Percentiles rank a stretch among this genome's conserved stretches.
Evolutionary conservation across 306 rosid species (phyloP).

Genomic region (Rosa lucieae): DNA sequence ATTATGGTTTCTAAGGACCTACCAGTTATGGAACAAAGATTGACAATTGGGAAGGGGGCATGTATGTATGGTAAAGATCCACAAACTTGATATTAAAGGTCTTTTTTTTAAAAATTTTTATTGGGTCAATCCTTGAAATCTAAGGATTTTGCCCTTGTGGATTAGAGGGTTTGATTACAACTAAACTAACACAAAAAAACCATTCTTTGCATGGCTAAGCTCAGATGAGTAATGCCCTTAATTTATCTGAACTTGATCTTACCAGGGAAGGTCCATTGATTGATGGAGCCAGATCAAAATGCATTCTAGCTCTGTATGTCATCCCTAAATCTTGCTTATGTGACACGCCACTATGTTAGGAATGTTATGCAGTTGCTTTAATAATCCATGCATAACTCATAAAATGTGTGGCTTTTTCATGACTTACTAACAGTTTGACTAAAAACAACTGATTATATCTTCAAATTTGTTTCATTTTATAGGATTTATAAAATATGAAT

Average conservation of each 20-base stretch:
- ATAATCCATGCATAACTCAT: neutral
- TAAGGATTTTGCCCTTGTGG: neutral
- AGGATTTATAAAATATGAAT: no score
- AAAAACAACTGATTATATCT: neutral
- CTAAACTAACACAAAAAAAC: neutral
- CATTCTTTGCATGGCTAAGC: neutral
- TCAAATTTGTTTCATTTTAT: neutral
- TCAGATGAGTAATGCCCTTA: neutral
- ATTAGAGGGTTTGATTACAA: neutral
- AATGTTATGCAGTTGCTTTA: neutral
- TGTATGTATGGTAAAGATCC: neutral
- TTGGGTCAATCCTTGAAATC: neutral
- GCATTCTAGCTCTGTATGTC: neutral
- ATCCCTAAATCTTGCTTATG: neutral
- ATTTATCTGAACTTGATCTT: neutral
- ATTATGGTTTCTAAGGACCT: constrained; percentile 6
- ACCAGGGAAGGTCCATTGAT: neutral
- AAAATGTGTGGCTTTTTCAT: neutral
- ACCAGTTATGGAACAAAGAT: neutral
- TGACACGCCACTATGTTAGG: neutral
- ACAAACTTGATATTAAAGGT: neutral
- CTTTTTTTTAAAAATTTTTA: neutral
- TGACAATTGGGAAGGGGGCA: neutral
- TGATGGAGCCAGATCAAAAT: neutral
- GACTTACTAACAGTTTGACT: neutral